Evolutionary conservation across 345 rosid genomes (phyloP), one percentile per base, ranked within the genome.

Genomic region (Viola odorata): DNA sequence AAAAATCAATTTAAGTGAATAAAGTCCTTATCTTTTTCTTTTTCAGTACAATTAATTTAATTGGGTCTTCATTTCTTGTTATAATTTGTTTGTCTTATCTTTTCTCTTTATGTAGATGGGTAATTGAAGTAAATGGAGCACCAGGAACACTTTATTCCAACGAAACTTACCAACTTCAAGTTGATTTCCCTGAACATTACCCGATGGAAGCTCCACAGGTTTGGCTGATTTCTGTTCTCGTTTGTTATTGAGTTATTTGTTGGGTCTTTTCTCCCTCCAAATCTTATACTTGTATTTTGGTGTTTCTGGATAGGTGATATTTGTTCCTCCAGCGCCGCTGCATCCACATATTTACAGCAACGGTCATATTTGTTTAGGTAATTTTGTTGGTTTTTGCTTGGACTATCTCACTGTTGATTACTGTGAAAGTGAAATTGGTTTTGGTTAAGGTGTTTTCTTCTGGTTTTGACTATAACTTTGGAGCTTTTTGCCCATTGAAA

Each of bases 121-220:
- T 88, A 12, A 85, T 94, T 65, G 95, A 94, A 77, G 95, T 85
- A 6, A 81, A 70, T 60, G 99, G 97, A 77, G 97, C 91, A 56
- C 80, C 91, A 2, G 97, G 89, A 42, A 88, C 99, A 58, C 78
- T 95, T 1, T 95, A 95, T 45, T 79, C 89, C 3, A 85, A 84
- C 49, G 99, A 95, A 54, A 86, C 83, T 3, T 95, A 83, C 74
- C 96, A 91, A 73, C 95, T 95, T 73, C 99, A 95, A 79, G 99
- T 88, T 65, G 99, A 95, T 78, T 95, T 95, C 55, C 96, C 99
- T 7, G 99, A 88, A 68, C 92, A 86, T 71, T 95, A 95, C 69
- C 99, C 99, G 9, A 95, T 91, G 97, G 99, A 95, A 77, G 92
- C 99, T 0, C 99, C 97, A 1, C 99, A 94, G 91, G 97, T 90